These are phyloP conservation scores for Penicillium coffeae DNA, from an alignment of 495 filamentous ascomycete genomes.

Conservation along the genomic window DNA sequence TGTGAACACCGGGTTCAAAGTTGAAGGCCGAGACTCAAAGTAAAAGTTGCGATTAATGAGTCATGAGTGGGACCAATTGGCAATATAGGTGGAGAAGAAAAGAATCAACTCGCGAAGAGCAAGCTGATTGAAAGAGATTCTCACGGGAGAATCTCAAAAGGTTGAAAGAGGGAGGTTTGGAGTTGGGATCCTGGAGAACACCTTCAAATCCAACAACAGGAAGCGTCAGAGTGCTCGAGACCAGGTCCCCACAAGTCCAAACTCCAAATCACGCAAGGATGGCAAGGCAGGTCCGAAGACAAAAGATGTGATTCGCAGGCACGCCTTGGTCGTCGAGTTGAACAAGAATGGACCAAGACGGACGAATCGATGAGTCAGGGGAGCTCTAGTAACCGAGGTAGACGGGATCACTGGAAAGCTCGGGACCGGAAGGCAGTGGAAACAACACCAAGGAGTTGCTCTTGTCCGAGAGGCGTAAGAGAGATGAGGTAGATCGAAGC, in stretches of 20 bases:
- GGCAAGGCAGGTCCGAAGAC: constrained; percentile 16
- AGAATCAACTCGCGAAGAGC: constrained; percentile 5
- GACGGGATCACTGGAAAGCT: not conserved
- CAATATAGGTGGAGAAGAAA: constrained; percentile 16
- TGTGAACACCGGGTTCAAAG: constrained; percentile 45
- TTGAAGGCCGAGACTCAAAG: constrained; percentile 33
- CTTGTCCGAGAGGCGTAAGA: not conserved
- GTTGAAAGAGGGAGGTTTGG: not conserved
- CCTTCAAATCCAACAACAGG: constrained; percentile 37
- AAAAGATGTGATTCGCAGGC: constrained; percentile 4
- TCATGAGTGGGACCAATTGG: constrained; percentile 30
- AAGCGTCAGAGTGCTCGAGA: constrained; percentile 38
- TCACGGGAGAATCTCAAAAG: constrained; percentile 13
- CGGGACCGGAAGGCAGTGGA: no score
- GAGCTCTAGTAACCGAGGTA: not conserved
- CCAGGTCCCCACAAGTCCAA: constrained; percentile 30
- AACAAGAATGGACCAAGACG: constrained; percentile 3
- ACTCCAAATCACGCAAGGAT: constrained; percentile 30
- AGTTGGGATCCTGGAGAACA: constrained; percentile 26
- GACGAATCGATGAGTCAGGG: constrained; percentile 3
- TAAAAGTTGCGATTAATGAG: constrained; percentile 35
- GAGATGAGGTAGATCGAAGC: not conserved
- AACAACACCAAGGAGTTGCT: not conserved
- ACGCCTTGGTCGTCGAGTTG: constrained; percentile 4
- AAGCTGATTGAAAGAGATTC: constrained; percentile 10